Evolutionary conservation across 2,329 filamentous ascomycete genomes (phyloP).

Genomic region (Thermoascus crustaceus): DNA sequence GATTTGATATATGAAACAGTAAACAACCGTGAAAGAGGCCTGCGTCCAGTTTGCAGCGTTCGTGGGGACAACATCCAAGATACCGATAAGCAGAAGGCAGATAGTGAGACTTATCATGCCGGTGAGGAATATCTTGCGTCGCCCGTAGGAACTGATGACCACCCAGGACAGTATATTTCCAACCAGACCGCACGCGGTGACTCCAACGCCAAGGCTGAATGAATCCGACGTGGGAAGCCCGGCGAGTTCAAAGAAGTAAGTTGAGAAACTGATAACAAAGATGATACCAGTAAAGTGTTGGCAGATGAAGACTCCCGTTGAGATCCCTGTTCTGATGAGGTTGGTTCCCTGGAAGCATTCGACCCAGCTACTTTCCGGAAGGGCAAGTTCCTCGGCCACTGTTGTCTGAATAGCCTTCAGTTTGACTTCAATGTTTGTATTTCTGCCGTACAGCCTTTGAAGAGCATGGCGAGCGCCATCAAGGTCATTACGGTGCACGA

Average conservation of each 20-base stretch:
- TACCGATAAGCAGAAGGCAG: slow-evolving; percentile 29
- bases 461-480: slow-evolving; percentile 8
- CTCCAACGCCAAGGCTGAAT: slow-evolving; percentile 29
- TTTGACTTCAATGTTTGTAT: slow-evolving; percentile 2
- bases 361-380: slow-evolving; percentile 3
- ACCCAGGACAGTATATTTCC: slow-evolving; percentile 28
- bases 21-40: slow-evolving; percentile 29
- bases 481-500: slow-evolving; percentile 7
- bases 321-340: slow-evolving; percentile 33
- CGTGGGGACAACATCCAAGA: slow-evolving; percentile 26
- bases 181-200: slow-evolving; percentile 28
- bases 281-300: slow-evolving; percentile 37
- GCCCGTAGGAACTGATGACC: slow-evolving; percentile 25
- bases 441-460: slow-evolving; percentile 7
- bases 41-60: slow-evolving; percentile 28
- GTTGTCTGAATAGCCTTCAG: slow-evolving; percentile 1
- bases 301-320: slow-evolving; percentile 36
- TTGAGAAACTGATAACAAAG: slow-evolving; percentile 37
- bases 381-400: background rate
- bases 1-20: slow-evolving; percentile 32
- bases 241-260: slow-evolving; percentile 40
- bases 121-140: slow-evolving; percentile 23
- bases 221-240: slow-evolving; percentile 22
- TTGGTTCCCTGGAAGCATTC: slow-evolving; percentile 36
- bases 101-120: slow-evolving; percentile 24